Evolutionary conservation across 441 rosid genomes (phyloP).

Genomic region (Pelargonium myrrhifolium): DNA sequence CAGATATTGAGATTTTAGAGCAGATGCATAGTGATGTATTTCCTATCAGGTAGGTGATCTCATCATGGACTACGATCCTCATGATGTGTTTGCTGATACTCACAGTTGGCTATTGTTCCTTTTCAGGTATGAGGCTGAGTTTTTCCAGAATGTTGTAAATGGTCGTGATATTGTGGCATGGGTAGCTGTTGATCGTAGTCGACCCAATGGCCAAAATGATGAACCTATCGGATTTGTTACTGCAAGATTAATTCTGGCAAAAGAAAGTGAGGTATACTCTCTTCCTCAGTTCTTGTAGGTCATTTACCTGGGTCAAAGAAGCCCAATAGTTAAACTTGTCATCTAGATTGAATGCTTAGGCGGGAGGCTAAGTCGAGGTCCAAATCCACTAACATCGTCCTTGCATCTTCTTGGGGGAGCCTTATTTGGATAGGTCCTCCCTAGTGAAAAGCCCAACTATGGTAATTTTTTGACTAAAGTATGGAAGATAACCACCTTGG

Average conservation of each 20-base stretch:
- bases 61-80: constrained; percentile 6
- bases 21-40: constrained; percentile 67
- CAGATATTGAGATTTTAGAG: constrained; percentile 72
- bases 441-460: too few relatives aligned
- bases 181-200: constrained; percentile 89
- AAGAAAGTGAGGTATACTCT: constrained; percentile 60
- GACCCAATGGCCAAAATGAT: constrained; percentile 55
- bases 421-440: too few relatives aligned
- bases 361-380: too few relatives aligned
- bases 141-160: constrained; percentile 82
- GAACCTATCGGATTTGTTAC: constrained; percentile 93
- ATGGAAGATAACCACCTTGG: too few relatives aligned
- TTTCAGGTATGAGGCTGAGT: constrained; percentile 89
- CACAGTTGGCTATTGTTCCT: background rate
- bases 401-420: too few relatives aligned
- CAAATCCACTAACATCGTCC: too few relatives aligned
- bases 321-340: too few relatives aligned
- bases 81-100: background rate
- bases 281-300: too few relatives aligned
- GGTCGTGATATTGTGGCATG: constrained; percentile 74
- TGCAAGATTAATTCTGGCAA: constrained; percentile 60
- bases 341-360: too few relatives aligned
- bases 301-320: too few relatives aligned
- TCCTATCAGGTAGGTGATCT: constrained; percentile 62
- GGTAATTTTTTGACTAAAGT: too few relatives aligned